phyloP scores from a whole-genome alignment of 2,329 filamentous ascomycete species.

The Lizonia empirigonia region DNA sequence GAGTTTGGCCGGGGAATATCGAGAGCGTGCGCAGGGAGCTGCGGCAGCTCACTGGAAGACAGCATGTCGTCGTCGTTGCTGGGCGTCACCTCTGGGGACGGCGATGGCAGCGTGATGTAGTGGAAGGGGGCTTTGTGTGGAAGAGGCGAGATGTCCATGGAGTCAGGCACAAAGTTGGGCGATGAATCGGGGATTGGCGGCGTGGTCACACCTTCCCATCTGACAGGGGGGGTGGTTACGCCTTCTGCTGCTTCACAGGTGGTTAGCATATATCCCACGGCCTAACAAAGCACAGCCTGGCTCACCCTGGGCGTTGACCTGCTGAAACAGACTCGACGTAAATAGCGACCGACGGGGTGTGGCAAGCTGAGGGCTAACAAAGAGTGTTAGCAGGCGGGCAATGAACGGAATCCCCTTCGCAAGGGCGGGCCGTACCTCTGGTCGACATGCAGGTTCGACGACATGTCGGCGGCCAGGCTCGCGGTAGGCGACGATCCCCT shows the following conservation, averaged over 20 bases:
- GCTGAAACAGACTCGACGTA: constrained; percentile 70
- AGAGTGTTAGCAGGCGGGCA: constrained; percentile 47
- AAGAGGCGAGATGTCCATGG: constrained; percentile 92
- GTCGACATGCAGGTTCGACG: constrained; percentile 96
- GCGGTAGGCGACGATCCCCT: constrained; percentile 88
- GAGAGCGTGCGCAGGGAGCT: constrained; percentile 31
- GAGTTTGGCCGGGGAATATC: constrained; percentile 45
- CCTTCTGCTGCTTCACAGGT: constrained; percentile 42
- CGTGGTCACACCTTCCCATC: constrained; percentile 74
- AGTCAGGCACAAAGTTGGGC: constrained; percentile 71
- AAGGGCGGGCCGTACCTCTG: constrained; percentile 70
- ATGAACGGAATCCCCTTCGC: constrained; percentile 21
- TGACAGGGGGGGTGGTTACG: constrained; percentile 52
- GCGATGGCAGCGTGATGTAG: constrained; percentile 66
- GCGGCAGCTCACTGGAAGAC: constrained; percentile 42
- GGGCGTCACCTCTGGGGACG: constrained; percentile 64
- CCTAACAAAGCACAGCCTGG: constrained; percentile 13
- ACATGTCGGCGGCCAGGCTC: constrained; percentile 90
- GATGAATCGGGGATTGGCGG: constrained; percentile 86
- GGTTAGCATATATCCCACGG: constrained; percentile 32
- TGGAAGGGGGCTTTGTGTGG: constrained; percentile 76
- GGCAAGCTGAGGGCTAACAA: constrained; percentile 74
- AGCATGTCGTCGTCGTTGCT: constrained; percentile 54
- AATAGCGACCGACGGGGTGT: constrained; percentile 87
- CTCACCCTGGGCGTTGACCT: constrained; percentile 66